phyloP scores from a whole-genome alignment of 164 flowering plant species.

The Magnolia changhungtana region DNA sequence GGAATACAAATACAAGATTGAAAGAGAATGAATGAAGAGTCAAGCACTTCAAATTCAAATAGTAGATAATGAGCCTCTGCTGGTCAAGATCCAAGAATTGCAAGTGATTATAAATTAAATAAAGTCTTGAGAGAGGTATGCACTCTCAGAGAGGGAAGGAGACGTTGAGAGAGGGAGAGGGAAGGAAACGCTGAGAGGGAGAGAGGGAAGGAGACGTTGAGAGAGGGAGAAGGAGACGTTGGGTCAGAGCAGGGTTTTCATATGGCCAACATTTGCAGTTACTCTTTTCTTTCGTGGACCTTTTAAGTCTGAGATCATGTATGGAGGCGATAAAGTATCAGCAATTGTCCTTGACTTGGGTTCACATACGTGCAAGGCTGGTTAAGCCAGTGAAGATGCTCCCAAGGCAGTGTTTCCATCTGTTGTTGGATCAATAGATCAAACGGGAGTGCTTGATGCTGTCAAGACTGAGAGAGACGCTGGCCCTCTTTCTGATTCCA shows the following conservation, averaged over 20 bases:
- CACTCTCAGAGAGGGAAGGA: too few species aligned
- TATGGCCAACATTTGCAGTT: background rate
- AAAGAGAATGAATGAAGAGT: too few species aligned
- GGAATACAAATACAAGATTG: too few species aligned
- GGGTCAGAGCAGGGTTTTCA: background rate
- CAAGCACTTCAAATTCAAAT: too few species aligned
- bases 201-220: too few species aligned
- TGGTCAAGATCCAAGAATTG: too few species aligned
- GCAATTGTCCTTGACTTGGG: slow-evolving; percentile 93
- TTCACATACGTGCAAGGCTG: slow-evolving; percentile 97
- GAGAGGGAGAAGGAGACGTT: too few species aligned
- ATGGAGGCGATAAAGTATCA: slow-evolving; percentile 72
- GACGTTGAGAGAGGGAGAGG: too few species aligned
- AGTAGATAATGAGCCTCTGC: too few species aligned
- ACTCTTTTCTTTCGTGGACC: background rate
- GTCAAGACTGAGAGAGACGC: slow-evolving; percentile 62
- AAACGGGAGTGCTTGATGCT: slow-evolving; percentile 59
- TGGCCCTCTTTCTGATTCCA: slow-evolving; percentile 21
- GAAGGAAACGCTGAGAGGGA: too few species aligned
- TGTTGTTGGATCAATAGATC: slow-evolving; percentile 79
- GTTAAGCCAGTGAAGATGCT: slow-evolving; percentile 99
- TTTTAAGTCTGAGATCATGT: slow-evolving; percentile 16
- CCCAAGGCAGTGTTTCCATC: slow-evolving; percentile 98
- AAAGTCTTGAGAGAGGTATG: too few species aligned
- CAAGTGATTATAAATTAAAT: too few species aligned